Base-by-base conservation (phyloP, 1,284 basidiomycete genomes). In the Wallemia mellicola region DNA sequence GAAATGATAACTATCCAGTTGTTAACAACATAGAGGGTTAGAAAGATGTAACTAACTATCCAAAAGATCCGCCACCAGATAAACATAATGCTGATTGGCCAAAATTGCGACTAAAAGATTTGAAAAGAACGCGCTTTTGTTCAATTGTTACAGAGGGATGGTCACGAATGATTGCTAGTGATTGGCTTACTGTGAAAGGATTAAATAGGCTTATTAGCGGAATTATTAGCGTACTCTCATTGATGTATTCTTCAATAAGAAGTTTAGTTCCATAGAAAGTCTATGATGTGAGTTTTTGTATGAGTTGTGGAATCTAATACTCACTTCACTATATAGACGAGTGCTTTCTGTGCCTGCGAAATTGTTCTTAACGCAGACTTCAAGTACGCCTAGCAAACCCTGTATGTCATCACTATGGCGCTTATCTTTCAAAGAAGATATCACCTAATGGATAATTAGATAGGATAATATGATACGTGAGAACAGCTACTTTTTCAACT, bases 331-430 rank as follows among this genome's bases (percentile, higher is more conserved):
- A 68, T 95, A 95, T 60, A 95, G 72, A 65, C 86, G 81, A 61
- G 83, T 73, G 58, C 85, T 88, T 71, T 96, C 92, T 0, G 87
- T 81, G 0, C 88, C 94, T 9, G 86, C 94, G 74, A 96, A 99
- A 70, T 96, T 96, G 59, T 81, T 80, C 60, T 89, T 77, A 55
- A 96, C 76, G 66, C 88, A 96, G 1, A 89, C 84, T 65, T 94
- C 87, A 30, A 99, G 73, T 0, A 96, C 86, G 15, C 86, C 87
- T 60, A 92, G 77, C 58, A 94, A 76, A 0, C 84, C 86, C 62
- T 84, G 78, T 1, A 79, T 81, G 67, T 95, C 88, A 33, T 81
- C 78, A 68, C 75, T 78, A 68, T 81, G 73, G 64, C 83, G 71
- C 61, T 82, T 69, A 24, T 71, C 73, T 61, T 69, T 76, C 57